Evolutionary conservation across 192 early-diverging fungal genomes (phyloP).

Genomic region (Backusella westeae): DNA sequence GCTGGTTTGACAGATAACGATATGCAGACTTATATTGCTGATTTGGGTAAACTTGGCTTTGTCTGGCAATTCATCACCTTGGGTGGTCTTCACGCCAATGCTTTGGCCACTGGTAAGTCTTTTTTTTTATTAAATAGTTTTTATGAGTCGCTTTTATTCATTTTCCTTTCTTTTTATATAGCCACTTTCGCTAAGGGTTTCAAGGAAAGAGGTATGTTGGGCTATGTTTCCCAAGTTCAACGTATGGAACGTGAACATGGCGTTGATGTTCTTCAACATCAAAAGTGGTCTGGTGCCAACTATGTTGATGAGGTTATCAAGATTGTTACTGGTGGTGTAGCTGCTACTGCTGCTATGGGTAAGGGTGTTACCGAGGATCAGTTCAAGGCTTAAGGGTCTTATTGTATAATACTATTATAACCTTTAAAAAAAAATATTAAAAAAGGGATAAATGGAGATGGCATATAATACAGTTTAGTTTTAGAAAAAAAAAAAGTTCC

Average conservation of each 20-base stretch:
- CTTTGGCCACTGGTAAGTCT: conserved; percentile 67
- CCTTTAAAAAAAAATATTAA: neutral
- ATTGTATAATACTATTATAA: neutral
- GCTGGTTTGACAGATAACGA: conserved; percentile 91
- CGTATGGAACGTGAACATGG: conserved; percentile 86
- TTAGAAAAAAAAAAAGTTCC: neutral
- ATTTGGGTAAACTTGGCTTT: conserved; percentile 91
- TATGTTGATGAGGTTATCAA: conserved; percentile 80
- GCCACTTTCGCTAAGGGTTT: conserved; percentile 83
- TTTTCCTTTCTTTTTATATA: neutral
- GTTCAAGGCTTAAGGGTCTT: conserved; percentile 46
- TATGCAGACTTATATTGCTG: conserved; percentile 80
- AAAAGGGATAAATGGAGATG: neutral
- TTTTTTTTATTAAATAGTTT: neutral
- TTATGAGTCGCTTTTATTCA: neutral
- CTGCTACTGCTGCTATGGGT: conserved; percentile 95
- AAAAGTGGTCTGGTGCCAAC: conserved; percentile 73
- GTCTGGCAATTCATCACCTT: conserved; percentile 98
- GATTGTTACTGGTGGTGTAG: conserved; percentile 91
- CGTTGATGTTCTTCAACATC: conserved; percentile 93
- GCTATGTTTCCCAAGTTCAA: conserved; percentile 93
- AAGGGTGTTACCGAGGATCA: conserved; percentile 84
- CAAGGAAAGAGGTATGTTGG: conserved; percentile 88
- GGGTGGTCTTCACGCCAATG: conserved; percentile 92
- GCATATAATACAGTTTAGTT: neutral